These are phyloP conservation scores for Plasmodium gonderi DNA, from an alignment of 169 alveolate genomes.

Conservation along the genomic window DNA sequence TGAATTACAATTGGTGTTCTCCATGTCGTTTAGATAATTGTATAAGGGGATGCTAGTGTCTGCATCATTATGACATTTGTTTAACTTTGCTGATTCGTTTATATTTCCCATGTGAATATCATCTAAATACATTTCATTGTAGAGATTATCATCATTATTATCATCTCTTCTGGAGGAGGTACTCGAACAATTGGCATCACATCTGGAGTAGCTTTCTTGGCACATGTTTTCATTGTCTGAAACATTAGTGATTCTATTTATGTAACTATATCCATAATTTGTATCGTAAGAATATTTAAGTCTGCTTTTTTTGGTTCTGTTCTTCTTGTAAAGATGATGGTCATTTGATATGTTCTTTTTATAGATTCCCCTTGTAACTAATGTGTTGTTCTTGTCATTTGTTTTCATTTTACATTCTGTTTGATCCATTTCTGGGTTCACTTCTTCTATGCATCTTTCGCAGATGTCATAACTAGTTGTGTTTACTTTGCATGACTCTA, in stretches of 20 bases:
- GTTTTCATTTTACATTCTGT: neutral
- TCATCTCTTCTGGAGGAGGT: neutral
- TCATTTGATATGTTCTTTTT: neutral
- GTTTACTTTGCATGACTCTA: neutral
- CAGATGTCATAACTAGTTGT: neutral
- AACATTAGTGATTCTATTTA: neutral
- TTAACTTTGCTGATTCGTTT: neutral
- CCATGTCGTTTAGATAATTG: neutral
- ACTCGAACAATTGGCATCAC: neutral
- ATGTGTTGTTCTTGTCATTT: neutral
- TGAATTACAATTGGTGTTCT: neutral
- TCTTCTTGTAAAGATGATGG: neutral
- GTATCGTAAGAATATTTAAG: neutral
- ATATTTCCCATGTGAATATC: neutral
- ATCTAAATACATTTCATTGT: neutral
- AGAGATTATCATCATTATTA: neutral
- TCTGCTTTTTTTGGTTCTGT: neutral
- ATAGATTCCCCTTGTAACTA: neutral
- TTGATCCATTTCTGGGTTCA: no score
- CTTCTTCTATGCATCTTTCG: neutral
- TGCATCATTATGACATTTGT: neutral
- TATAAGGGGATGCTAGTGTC: neutral
- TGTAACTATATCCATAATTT: neutral
- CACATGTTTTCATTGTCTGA: neutral
- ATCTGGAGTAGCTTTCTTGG: neutral